These are phyloP conservation scores for Suhomyces choctaworum DNA, from an alignment of 1,139 yeast genomes.

Conservation along the genomic window DNA sequence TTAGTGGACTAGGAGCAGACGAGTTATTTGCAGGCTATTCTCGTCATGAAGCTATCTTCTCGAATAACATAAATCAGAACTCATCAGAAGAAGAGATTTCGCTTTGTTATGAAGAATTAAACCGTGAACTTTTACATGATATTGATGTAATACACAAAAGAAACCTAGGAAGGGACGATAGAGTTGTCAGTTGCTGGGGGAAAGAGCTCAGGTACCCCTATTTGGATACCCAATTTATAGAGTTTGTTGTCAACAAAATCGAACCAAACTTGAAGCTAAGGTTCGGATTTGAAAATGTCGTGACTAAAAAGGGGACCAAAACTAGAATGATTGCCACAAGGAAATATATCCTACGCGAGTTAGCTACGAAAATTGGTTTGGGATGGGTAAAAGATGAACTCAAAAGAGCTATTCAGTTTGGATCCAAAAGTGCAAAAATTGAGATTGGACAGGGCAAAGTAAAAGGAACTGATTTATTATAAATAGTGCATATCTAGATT, in stretches of 20 bases:
- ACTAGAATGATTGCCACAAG: conserved; percentile 39
- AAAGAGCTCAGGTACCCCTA: conserved; percentile 90
- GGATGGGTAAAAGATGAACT: conserved; percentile 66
- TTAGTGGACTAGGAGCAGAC: conserved; percentile 98
- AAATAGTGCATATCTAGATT: conserved; percentile 3
- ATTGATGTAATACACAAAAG: conserved; percentile 72
- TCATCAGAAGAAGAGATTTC: conserved; percentile 19
- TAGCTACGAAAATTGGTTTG: conserved; percentile 58
- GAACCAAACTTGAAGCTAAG: conserved; percentile 54
- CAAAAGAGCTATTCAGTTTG: conserved; percentile 96
- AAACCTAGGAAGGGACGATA: conserved; percentile 87
- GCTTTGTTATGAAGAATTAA: conserved; percentile 26
- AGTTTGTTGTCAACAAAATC: conserved; percentile 47
- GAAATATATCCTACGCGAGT: conserved; percentile 61
- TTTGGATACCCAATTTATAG: conserved; percentile 63
- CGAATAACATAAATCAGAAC: conserved; percentile 16
- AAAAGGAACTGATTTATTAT: conserved; percentile 58
- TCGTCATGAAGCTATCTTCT: conserved; percentile 60
- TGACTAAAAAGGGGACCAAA: conserved; percentile 31
- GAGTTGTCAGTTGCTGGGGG: conserved; percentile 84
- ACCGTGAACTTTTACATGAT: conserved; percentile 62
- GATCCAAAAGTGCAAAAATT: conserved; percentile 93
- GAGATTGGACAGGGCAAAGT: conserved; percentile 67
- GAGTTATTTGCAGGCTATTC: conserved; percentile 93
- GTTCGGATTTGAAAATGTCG: conserved; percentile 31